A percentile compares a stretch with the other conserved stretches of the same genome.
These are phyloP conservation scores for Coemansia reversa DNA, from an alignment of 192 early-diverging fungal species.

Conservation along the genomic window DNA sequence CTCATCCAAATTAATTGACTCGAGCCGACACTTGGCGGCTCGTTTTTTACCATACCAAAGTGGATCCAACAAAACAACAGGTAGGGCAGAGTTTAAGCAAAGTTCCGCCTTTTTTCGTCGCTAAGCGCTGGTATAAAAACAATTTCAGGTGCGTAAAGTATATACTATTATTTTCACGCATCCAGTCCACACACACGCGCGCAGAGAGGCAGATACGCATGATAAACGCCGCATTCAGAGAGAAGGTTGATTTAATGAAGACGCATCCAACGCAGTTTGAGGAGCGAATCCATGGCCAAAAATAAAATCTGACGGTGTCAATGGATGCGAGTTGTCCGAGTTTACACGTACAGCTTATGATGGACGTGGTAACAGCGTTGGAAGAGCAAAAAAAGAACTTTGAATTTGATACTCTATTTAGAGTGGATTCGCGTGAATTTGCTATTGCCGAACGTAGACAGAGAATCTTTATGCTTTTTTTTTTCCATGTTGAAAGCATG, in stretches of 20 bases:
- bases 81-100: not conserved
- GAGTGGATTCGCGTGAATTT: not conserved
- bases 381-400: not conserved
- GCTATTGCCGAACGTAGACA: not conserved
- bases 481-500: not conserved
- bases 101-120: constrained; percentile 19
- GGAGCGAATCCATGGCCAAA: not conserved
- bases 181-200: not conserved
- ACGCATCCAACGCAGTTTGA: not conserved
- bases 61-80: not conserved
- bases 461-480: not conserved
- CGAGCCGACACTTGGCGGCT: not conserved
- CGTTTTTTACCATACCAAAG: not conserved
- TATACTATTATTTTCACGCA: constrained; percentile 8
- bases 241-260: not conserved
- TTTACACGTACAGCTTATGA: not conserved
- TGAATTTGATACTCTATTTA: not conserved
- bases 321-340: not conserved
- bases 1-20: not conserved
- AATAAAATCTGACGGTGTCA: not conserved
- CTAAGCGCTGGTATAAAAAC: constrained; percentile 10
- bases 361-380: not conserved
- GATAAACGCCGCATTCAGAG: not conserved
- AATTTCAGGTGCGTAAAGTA: constrained; percentile 26
- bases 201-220: not conserved